Percentiles rank a stretch among this genome's conserved stretches.
Evolutionary conservation across 2,329 filamentous ascomycete genomes (phyloP).

Genomic region (Aspergillus melleus): DNA sequence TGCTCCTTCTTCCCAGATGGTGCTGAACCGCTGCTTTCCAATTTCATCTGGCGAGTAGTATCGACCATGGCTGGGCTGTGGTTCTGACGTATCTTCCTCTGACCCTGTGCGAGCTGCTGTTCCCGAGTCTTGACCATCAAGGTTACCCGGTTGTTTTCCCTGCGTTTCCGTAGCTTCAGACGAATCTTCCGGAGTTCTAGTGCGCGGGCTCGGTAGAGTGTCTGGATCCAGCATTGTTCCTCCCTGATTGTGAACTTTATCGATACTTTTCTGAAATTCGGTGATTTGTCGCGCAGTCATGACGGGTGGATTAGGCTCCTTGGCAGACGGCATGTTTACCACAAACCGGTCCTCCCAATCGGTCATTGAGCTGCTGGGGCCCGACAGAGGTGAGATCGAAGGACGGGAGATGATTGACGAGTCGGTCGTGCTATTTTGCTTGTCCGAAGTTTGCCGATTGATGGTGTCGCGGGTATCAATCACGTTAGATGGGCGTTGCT

Average conservation of each 20-base stretch:
- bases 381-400: slow-evolving; percentile 33
- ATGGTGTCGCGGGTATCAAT: slow-evolving; percentile 27
- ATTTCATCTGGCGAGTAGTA: slow-evolving; percentile 44
- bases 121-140: slow-evolving; percentile 22
- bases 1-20: slow-evolving; percentile 35
- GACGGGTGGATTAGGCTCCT: slow-evolving; percentile 41
- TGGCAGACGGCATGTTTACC: slow-evolving; percentile 45
- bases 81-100: slow-evolving; percentile 8
- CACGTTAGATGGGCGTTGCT: slow-evolving; percentile 38
- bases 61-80: slow-evolving; percentile 12
- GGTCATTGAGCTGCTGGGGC: slow-evolving; percentile 30
- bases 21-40: slow-evolving; percentile 37
- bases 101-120: slow-evolving; percentile 5
- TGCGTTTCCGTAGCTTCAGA: slow-evolving; percentile 26
- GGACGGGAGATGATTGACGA: slow-evolving; percentile 29
- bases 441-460: slow-evolving; percentile 18
- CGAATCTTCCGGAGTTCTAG: slow-evolving; percentile 29
- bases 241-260: slow-evolving; percentile 30
- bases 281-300: slow-evolving; percentile 42
- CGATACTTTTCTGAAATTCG: slow-evolving; percentile 41
- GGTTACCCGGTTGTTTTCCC: slow-evolving; percentile 16
- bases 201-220: slow-evolving; percentile 33
- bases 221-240: slow-evolving; percentile 33
- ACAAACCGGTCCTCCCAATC: slow-evolving; percentile 45
- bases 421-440: slow-evolving; percentile 21